Evolutionary conservation across 345 rosid species (phyloP).

Genomic region (Boechera divaricarpa): DNA sequence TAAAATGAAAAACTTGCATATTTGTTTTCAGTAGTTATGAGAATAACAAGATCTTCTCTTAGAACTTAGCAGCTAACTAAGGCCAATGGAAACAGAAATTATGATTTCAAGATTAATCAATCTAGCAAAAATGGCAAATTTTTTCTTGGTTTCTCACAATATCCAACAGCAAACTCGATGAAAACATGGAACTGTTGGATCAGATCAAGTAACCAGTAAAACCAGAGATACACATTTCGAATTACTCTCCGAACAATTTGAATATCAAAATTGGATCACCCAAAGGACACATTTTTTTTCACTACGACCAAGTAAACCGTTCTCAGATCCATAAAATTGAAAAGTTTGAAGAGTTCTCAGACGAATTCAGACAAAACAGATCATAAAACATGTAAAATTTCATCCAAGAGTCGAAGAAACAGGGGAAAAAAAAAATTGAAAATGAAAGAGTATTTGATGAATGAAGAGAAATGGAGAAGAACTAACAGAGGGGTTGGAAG

Average conservation of each 20-base stretch:
- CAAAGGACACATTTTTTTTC: background rate
- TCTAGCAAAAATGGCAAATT: background rate
- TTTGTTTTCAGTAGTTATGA: too few species aligned
- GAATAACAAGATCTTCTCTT: background rate
- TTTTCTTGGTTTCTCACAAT: background rate
- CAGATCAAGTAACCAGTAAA: too few species aligned
- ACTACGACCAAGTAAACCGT: background rate
- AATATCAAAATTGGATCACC: background rate
- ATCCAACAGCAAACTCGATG: too few species aligned
- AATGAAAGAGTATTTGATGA: too few species aligned
- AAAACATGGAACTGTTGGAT: background rate
- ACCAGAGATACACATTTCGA: too few species aligned
- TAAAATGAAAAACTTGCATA: background rate
- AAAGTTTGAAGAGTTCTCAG: background rate
- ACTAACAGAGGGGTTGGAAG: conserved; percentile 79
- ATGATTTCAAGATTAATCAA: background rate
- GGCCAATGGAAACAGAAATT: too few species aligned
- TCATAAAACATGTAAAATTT: too few species aligned
- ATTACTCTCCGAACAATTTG: too few species aligned
- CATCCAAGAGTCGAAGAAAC: background rate
- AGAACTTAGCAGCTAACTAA: background rate
- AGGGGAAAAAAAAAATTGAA: too few species aligned
- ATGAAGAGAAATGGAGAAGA: background rate
- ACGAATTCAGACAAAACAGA: too few species aligned
- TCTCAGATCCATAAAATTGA: background rate